Conservation (phyloP, 345 rosid species). For the Eucalyptus rudis region DNA sequence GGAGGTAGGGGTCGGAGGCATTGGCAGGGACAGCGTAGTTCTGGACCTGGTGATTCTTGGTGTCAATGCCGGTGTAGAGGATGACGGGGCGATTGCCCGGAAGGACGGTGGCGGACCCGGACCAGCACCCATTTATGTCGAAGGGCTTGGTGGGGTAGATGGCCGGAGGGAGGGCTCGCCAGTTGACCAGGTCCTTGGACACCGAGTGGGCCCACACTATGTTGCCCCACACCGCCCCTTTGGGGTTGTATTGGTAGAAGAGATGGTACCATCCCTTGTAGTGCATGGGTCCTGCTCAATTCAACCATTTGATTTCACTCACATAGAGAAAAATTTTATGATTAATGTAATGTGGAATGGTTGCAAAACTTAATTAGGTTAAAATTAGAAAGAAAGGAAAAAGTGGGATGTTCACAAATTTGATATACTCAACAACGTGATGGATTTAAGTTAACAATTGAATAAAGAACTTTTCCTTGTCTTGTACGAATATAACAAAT, state of each 20-base stretch:
- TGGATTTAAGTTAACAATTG: not conserved
- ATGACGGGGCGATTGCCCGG: conserved; percentile 47
- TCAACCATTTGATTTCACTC: not conserved
- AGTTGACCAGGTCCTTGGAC: conserved; percentile 69
- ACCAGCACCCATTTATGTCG: conserved; percentile 77
- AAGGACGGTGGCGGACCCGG: conserved; percentile 78
- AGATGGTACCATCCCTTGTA: conserved; percentile 76
- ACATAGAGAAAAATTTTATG: not conserved
- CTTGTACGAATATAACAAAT: not conserved
- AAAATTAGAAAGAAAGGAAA: not conserved
- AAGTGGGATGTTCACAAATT: not conserved
- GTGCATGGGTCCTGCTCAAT: conserved; percentile 49
- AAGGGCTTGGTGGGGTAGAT: conserved; percentile 52
- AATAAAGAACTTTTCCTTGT: not conserved
- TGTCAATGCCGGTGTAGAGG: conserved; percentile 64
- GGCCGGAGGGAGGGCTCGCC: conserved; percentile 67
- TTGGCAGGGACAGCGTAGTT: conserved; percentile 68
- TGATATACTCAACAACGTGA: not conserved
- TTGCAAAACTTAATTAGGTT: not conserved
- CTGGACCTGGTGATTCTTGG: conserved; percentile 33
- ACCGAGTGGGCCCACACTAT: conserved; percentile 96
- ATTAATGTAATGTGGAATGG: not conserved
- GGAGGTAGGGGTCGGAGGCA: conserved; percentile 63
- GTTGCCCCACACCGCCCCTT: conserved; percentile 93
- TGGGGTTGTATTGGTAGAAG: conserved; percentile 85